Evolutionary conservation across 1,284 basidiomycete species (phyloP), one percentile per base, ranked within the genome.

Genomic region (Pseudozyma flocculosa): DNA sequence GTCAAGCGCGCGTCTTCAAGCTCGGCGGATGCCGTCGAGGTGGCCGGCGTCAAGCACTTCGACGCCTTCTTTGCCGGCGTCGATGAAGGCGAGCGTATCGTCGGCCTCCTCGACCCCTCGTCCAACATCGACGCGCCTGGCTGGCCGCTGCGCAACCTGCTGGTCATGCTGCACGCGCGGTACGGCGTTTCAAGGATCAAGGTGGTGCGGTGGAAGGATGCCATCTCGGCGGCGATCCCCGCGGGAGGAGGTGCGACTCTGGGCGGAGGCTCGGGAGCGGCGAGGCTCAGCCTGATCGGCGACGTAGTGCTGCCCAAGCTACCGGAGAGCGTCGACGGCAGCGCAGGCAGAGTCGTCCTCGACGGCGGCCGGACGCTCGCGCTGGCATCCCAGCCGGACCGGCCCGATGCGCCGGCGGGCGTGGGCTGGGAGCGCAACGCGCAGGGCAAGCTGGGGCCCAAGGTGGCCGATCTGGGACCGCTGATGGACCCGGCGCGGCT

Each of bases 341-440:
- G 26, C 26, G 26, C 26, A 11, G 11, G 26, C 26, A 29, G 17
- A 40, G 44, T 45, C 7, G n/a, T 45, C 19, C 29, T 45, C 23
- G 44, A 37, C 34, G 29, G 17, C 29, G 17, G 34, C 29, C 8
- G 23, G 17, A 45, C 15, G 17, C 17, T 23, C 3, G 15, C 39
- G 9, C 50, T 40, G 26, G 37, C 58, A 48, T 4, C 34, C 2
- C 32, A 60, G 42, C 36, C 61, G 5, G 60, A 54, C 23, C 45
- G 64, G 14, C n/a, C 19, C 5, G 21, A 18, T 17, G 14, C 32
- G 9, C 88, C 88, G 0, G 79, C 80, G 14, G 88, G 88, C 0
- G 89, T 95, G 0, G 94, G 94, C 1, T 98, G 94, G 95, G 93
- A 98, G 81, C 88, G 90, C 80, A 93, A 93, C 67, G 80, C 83